A percentile compares a stretch with the other conserved stretches of the same genome.
Conservation (phyloP, 306 rosid genomes). For the Prunus armeniaca region DNA sequence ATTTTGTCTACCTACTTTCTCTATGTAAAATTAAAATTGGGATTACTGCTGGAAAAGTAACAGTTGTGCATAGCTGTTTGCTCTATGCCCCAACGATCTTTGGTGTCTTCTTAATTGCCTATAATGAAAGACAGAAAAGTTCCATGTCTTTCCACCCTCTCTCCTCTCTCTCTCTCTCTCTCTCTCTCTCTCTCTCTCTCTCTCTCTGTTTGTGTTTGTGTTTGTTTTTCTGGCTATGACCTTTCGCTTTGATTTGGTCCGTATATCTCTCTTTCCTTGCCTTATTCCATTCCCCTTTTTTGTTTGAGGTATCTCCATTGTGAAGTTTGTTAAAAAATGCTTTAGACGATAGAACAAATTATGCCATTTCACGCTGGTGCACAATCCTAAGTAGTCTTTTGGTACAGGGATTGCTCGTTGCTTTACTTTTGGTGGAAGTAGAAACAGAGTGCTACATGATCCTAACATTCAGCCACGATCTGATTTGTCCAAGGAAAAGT, state of each 20-base stretch:
- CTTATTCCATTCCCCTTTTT: neutral
- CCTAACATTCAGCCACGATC: constrained; percentile 66
- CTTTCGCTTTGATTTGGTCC: neutral
- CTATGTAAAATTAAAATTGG: neutral
- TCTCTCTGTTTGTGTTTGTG: neutral
- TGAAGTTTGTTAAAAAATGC: neutral
- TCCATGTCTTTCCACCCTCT: neutral
- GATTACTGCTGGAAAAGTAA: neutral
- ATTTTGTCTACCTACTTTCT: neutral
- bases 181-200: neutral
- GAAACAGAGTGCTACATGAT: constrained; percentile 63
- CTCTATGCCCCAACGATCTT: neutral
- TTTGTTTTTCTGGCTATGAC: neutral
- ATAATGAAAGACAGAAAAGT: neutral
- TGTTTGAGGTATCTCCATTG: neutral
- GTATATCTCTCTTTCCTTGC: neutral
- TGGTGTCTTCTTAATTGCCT: neutral
- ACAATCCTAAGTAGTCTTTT: constrained; percentile 4
- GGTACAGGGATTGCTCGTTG: constrained; percentile 84
- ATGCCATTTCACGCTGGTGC: neutral
- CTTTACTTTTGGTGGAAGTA: constrained; percentile 91
- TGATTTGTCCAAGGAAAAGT: constrained; percentile 59
- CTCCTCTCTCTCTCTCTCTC: neutral
- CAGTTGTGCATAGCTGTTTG: neutral
- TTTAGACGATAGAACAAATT: neutral